Base-by-base conservation (phyloP, 1,139 yeast species). In the Geotrichum carabidarum region DNA sequence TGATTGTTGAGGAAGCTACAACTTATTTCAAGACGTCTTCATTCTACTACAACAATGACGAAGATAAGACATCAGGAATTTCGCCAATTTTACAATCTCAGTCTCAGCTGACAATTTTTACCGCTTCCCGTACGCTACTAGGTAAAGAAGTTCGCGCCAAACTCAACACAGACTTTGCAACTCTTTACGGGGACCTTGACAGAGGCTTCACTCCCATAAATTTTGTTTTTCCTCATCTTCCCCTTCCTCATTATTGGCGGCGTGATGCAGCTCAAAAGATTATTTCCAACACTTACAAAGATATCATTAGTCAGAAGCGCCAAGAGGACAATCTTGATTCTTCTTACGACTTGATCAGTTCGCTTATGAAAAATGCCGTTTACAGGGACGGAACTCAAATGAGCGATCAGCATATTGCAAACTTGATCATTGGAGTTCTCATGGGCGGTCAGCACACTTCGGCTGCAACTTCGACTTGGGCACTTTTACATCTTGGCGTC, bases 381-480 rank as follows among this genome's bases (percentile, higher is more conserved):
- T 93, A 93, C 75, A 90, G 87, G 71, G 99, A 93, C 68, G 99
- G 99, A 62, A 83, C 83, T 47, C 79, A 80, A 66, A 90, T 93
- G 97, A 84, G 96, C 41, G 99, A 94, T 70, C 84, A 84, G 69
- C 96, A 93, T 74, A 89, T 93, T 68, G 95, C 98, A 44, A 86
- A 91, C 73, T 78, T 94, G 70, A 78, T 90, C 72, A 93, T 93
- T 71, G 99, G 98, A 70, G 84, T 94, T 55, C 79, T 94, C 60
- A 93, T 93, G 99, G 99, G 99, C 64, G 99, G 99, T 59, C 99
- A 93, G 75, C 99, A 93, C 72, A 94, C 99, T 34, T 86, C 96
- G 63, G 95, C 98, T 48, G 81, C 98, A 31, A 93, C 99, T 30
- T 87, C 96, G 48, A 87, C 97, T 31, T 93, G 99, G 99, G 83